Base-by-base conservation (phyloP, 192 early-diverging fungal genomes). In the Paraglomus brasilianum region DNA sequence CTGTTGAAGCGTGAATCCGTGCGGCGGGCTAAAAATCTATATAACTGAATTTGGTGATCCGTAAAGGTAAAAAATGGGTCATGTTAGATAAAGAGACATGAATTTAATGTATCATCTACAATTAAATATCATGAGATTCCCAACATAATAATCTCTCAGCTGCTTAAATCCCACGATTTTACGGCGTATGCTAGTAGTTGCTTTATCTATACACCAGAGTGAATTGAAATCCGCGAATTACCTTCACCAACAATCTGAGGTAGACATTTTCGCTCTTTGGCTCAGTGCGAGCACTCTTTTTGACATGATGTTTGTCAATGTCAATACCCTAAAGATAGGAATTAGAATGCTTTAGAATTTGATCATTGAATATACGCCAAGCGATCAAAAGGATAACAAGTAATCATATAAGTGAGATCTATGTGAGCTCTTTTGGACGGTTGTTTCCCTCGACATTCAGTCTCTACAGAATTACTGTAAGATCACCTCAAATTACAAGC, bases 1-100 rank as follows among this genome's bases (percentile, higher is more conserved):
- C 95, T 94, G 94, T 99, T 99, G 87, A 99, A 99, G 82, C 86
- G 83, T 80, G 95, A 87, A 85, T 97, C 86, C 76, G 98, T 99
- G 81, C 98, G 92, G 86, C 98, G 94, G 62, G 96, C 95, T 63
- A 99, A 88, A 92, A 96, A 98, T 80, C 94, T 89, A 88, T 98
- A 99, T 72, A 99, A 88, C 95, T 86, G 75, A 49, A 61, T 48
- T 14, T 15, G 13, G 57, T 66, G 15, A 46, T n/a, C 39, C 49
- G 21, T 58, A n/a, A 24, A 53, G 46, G 14, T n/a, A 17, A 8
- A 15, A 14, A 57, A 42, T 5, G 19, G 38, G 9, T 42, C 36
- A 39, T 50, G 49, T 45, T 4, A 21, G 6, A 21, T 38, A 64
- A 17, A 40, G 36, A 19, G 4, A 52, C 50, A 57, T 72, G 36